Base-by-base conservation (phyloP, 371 early-diverging fungal species). In the Caulochytrium protostelioides region DNA sequence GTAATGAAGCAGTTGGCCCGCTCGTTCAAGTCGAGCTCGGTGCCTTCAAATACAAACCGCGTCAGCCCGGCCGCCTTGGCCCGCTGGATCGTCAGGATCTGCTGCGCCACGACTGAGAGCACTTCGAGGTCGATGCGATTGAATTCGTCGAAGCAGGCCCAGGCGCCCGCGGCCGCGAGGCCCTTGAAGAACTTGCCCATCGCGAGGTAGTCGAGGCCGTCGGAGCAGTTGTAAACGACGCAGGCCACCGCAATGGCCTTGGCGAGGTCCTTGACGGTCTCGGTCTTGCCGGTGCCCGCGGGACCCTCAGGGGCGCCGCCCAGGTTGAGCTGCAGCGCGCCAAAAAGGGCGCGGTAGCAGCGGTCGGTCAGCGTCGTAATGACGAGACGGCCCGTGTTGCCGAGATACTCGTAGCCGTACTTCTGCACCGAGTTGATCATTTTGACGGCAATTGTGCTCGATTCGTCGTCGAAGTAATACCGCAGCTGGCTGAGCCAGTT, bases 111-210 rank as follows among this genome's bases (percentile, higher is more conserved):
- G 26, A 66, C 60, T 5, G 59, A 58, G 12, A 65, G 44, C 34
- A 62, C 60, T 25, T 63, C 59, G 34, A 59, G 43, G 39, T 64
- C 56, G 25, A 70, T 57, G n/a, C 72, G 57, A 37, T 71, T 71
- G 47, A 67, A 71, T 41, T 71, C 72, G 46, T 71, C 72, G 47
- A 71, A 64, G 46, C 72, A 71, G 1, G 65, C 50, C 59, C 59
- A 71, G 8, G 59, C 55, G 4, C 62, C 63, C 2, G 52, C 61
- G 1, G 61, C 52, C 8, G 54, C 55, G n/a, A 62, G 43, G 1
- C 65, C 68, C 33, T 57, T 53, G 47, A 71, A 68, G 37, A 71
- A 64, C 39, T 62, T 63, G 8, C 59, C 55, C 58, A 71, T 59
- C 2, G 65, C 64, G 37, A 51, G 54, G 25, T 58, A 58, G 41